A percentile compares a stretch with the other conserved stretches of the same genome.
These are phyloP conservation scores for Lactarius indigo DNA, from an alignment of 768 basidiomycete genomes.

Conservation along the genomic window DNA sequence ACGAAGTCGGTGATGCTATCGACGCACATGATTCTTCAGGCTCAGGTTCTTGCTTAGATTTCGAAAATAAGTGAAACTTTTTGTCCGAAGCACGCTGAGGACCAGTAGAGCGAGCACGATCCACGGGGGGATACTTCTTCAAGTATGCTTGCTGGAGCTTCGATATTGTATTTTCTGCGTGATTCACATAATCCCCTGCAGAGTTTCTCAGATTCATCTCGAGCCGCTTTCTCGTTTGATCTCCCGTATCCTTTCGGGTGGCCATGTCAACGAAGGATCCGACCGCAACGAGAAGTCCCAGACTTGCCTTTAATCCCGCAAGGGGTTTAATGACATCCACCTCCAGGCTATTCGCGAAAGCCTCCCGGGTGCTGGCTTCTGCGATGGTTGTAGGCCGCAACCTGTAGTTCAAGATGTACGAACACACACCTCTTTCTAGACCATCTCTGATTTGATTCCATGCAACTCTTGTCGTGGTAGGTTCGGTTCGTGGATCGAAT, in stretches of 20 bases:
- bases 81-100: slow-evolving; percentile 27
- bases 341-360: slow-evolving; percentile 69
- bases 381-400: slow-evolving; percentile 10
- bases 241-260: slow-evolving; percentile 70
- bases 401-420: background rate
- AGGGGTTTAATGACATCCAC: slow-evolving; percentile 71
- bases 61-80: too few relatives aligned
- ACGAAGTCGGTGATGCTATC: background rate
- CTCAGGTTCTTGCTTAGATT: slow-evolving; percentile 46
- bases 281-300: background rate
- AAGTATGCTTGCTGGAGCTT: slow-evolving; percentile 74
- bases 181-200: slow-evolving; percentile 68
- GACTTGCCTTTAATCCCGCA: slow-evolving; percentile 56
- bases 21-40: slow-evolving; percentile 81
- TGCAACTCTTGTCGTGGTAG: slow-evolving; percentile 62
- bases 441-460: slow-evolving; percentile 87
- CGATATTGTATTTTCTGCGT: slow-evolving; percentile 73
- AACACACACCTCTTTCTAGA: slow-evolving; percentile 64
- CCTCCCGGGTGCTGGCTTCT: slow-evolving; percentile 82
- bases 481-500: slow-evolving; percentile 68
- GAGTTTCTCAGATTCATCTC: slow-evolving; percentile 88
- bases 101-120: slow-evolving; percentile 44
- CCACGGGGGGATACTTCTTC: slow-evolving; percentile 66
- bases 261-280: background rate
- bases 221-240: slow-evolving; percentile 82